Evolutionary conservation across 2,329 filamentous ascomycete genomes (phyloP).

Genomic region (Sporothrix pseudoabietina): DNA sequence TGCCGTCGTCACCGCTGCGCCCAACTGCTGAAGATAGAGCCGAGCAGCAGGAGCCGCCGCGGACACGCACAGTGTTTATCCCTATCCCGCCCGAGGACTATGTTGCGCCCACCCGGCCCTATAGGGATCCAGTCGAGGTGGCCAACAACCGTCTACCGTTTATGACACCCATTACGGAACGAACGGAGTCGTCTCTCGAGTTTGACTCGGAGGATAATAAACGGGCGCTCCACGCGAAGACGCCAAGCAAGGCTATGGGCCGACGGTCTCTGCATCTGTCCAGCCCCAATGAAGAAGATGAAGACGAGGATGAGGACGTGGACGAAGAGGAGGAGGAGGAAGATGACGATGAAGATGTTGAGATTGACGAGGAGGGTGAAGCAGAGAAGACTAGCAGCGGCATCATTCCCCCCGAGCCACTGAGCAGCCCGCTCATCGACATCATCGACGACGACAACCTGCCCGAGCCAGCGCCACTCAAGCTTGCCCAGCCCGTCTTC

Average conservation of each 20-base stretch:
- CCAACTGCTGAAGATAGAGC: constrained; percentile 38
- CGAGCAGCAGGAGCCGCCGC: constrained; percentile 51
- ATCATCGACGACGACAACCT: constrained; percentile 44
- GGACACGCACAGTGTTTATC: constrained; percentile 64
- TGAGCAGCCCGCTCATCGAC: constrained; percentile 63
- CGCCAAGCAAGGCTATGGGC: constrained; percentile 65
- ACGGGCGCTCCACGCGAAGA: constrained; percentile 66
- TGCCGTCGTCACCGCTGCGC: constrained; percentile 28
- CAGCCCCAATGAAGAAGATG: constrained; percentile 36
- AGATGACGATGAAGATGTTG: constrained; percentile 39
- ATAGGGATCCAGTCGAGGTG: constrained; percentile 74
- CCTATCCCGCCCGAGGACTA: constrained; percentile 86
- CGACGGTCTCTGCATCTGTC: constrained; percentile 33
- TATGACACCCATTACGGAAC: constrained; percentile 98
- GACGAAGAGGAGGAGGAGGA: constrained; percentile 37
- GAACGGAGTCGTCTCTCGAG: constrained; percentile 85
- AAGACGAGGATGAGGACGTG: constrained; percentile 29
- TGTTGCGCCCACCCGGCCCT: constrained; percentile 75
- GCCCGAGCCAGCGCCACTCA: constrained; percentile 20
- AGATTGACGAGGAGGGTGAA: constrained; percentile 41
- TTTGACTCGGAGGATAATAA: constrained; percentile 62
- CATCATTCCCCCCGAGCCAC: constrained; percentile 15
- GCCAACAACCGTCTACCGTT: constrained; percentile 93
- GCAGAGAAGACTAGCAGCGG: constrained; percentile 28
- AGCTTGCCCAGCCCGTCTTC: constrained; percentile 49